Evolutionary conservation across 495 filamentous ascomycete species (phyloP).

Genomic region (Cryomyces minteri): DNA sequence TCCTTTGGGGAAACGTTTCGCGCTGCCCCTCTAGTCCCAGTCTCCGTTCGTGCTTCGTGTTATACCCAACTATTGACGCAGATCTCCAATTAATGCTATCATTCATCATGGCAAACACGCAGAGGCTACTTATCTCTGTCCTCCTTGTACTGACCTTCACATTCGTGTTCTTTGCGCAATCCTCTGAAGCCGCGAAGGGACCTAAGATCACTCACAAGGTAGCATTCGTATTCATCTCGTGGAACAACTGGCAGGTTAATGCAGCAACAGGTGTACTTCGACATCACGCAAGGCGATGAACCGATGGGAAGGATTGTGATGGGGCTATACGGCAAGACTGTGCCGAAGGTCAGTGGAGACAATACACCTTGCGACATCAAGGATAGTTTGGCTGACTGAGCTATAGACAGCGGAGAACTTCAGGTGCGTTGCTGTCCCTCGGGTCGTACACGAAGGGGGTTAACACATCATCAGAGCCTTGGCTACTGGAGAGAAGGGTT

Average conservation of each 20-base stretch:
- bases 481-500: slow-evolving; percentile 92
- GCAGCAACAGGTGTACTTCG: slow-evolving; percentile 59
- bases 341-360: slow-evolving; percentile 47
- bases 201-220: slow-evolving; percentile 95
- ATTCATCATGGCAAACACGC: slow-evolving; percentile 34
- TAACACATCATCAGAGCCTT: slow-evolving; percentile 36
- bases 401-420: slow-evolving; percentile 86
- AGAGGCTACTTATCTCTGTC: slow-evolving; percentile 41
- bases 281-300: slow-evolving; percentile 82
- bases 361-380: neutral
- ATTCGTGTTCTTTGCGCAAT: slow-evolving; percentile 54
- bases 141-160: slow-evolving; percentile 56
- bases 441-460: neutral
- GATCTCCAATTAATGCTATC: neutral
- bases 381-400: neutral
- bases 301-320: slow-evolving; percentile 72
- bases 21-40: slow-evolving; percentile 13
- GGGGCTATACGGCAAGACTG: slow-evolving; percentile 93
- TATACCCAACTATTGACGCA: no score
- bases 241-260: neutral
- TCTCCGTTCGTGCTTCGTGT: neutral
- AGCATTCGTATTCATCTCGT: neutral
- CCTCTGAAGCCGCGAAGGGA: slow-evolving; percentile 60
- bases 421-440: slow-evolving; percentile 27
- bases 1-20: no score